Conservation (phyloP, 2,329 filamentous ascomycete genomes). For the Amauroascus niger region DNA sequence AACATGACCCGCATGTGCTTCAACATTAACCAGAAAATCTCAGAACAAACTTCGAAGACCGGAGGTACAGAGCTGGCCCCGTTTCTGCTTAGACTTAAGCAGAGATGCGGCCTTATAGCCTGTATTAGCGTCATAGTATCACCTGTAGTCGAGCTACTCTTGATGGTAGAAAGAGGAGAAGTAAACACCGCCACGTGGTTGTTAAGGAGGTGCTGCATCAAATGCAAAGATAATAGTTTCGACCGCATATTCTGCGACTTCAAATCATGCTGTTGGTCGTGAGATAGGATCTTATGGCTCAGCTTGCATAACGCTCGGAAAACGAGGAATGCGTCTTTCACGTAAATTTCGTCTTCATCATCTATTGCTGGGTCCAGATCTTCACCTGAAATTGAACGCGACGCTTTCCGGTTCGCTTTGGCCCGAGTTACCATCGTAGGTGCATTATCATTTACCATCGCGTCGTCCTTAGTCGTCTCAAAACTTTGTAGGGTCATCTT, state of each 20-base stretch:
- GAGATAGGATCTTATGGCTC: conserved; percentile 79
- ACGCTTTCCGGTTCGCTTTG: conserved; percentile 39
- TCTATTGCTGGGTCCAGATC: conserved; percentile 38
- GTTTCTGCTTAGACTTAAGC: conserved; percentile 87
- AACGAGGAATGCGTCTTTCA: conserved; percentile 92
- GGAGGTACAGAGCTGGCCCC: conserved; percentile 84
- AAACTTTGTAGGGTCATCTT: conserved; percentile 61
- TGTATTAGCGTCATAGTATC: conserved; percentile 78
- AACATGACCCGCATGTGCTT: conserved; percentile 87
- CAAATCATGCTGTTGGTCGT: conserved; percentile 85
- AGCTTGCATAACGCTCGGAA: conserved; percentile 97
- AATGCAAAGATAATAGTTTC: conserved; percentile 87
- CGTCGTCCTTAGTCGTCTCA: conserved; percentile 58
- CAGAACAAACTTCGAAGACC: conserved; percentile 90
- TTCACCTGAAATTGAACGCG: conserved; percentile 36
- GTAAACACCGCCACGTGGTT: conserved; percentile 88
- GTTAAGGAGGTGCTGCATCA: conserved; percentile 90
- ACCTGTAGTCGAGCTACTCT: conserved; percentile 78
- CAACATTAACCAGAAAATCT: conserved; percentile 97
- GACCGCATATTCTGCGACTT: conserved; percentile 95
- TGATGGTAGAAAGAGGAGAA: conserved; percentile 84
- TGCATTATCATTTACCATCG: conserved; percentile 55
- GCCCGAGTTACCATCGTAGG: conserved; percentile 57
- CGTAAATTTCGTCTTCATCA: conserved; percentile 87
- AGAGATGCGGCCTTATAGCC: conserved; percentile 93